A percentile compares a stretch with the other conserved stretches of the same genome.
Conservation (phyloP, 495 filamentous ascomycete species). For the Aspergillus taichungensis region DNA sequence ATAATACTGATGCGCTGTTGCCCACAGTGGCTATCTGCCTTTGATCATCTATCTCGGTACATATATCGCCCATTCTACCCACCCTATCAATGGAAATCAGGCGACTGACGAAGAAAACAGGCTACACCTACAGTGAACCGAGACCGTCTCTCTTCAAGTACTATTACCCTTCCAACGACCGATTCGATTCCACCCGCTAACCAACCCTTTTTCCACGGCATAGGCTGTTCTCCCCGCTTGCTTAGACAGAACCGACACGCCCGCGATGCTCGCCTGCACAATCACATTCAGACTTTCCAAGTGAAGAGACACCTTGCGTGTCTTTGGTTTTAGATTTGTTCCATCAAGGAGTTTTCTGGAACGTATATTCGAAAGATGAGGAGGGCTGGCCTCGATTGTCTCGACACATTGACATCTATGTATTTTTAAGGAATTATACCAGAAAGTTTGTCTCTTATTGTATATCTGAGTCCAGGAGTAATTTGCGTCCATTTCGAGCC, state of each 20-base stretch:
- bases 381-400: too few species aligned
- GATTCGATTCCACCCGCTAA: too few species aligned
- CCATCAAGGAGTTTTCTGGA: too few species aligned
- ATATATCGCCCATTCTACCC: constrained; percentile 20
- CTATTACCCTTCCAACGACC: not conserved
- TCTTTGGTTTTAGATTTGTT: not conserved
- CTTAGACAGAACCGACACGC: constrained; percentile 15
- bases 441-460: constrained; percentile 3
- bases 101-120: constrained; percentile 34
- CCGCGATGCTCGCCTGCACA: not conserved
- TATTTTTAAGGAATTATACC: constrained; percentile 11
- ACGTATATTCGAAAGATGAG: not conserved
- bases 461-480: not conserved
- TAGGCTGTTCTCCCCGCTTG: constrained; percentile 68
- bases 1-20: constrained; percentile 13
- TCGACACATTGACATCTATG: constrained; percentile 6
- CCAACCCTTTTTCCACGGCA: not conserved
- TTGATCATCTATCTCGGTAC: constrained; percentile 95
- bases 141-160: constrained; percentile 91
- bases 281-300: not conserved
- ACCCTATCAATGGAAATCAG: not conserved
- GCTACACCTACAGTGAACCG: constrained; percentile 89
- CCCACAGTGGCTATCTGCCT: constrained; percentile 80
- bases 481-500: not conserved
- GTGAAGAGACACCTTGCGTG: not conserved